Base-by-base conservation (phyloP, 169 alveolate species). In the Babesia microti region DNA sequence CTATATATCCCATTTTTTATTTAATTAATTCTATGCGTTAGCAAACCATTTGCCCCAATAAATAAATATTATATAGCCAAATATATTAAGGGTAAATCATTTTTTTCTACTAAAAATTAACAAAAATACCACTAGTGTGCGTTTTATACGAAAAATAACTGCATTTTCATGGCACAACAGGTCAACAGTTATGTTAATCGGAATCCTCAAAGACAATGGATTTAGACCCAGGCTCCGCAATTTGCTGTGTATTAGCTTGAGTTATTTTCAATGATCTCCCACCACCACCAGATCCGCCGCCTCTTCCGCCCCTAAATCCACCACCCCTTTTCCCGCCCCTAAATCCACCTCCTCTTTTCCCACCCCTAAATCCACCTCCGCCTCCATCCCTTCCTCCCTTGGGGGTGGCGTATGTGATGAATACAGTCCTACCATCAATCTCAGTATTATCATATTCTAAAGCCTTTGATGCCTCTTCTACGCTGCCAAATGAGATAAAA, bases 361-460 rank as follows among this genome's bases (percentile, higher is more conserved):
- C 79, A 2, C 84, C 68, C 39, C 69, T 55, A 32, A 68, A 67
- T 2, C 84, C 75, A 2, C 83, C 76, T 21, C 61, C 61, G 15
- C 73, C 68, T 21, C 73, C 68, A 7, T 72, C 73, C 18, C 68
- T 79, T 4, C 71, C 42, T 41, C 66, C 65, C 27, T 84, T 44
- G 17, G 84, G 85, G 14, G 39, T 42, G 11, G 84, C 88, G 61
- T 57, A 78, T 36, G 68, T 79, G 45, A 78, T 74, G 68, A 76
- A 59, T 18, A 78, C 85, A 5, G 83, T 71, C 17, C 86, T 41
- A 14, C 86, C 86, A 30, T 78, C 86, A 26, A 78, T 59, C 26
- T 71, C 86, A 0, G 86, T 78, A 46, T 72, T 65, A 58, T 71
- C 78, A 51, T 52, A 78, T 51, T 71, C 85, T 2, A 78, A 72